A percentile compares a stretch with the other conserved stretches of the same genome.
Conservation (phyloP, 1,284 basidiomycete genomes). For the Taiwanofungus camphoratus region DNA sequence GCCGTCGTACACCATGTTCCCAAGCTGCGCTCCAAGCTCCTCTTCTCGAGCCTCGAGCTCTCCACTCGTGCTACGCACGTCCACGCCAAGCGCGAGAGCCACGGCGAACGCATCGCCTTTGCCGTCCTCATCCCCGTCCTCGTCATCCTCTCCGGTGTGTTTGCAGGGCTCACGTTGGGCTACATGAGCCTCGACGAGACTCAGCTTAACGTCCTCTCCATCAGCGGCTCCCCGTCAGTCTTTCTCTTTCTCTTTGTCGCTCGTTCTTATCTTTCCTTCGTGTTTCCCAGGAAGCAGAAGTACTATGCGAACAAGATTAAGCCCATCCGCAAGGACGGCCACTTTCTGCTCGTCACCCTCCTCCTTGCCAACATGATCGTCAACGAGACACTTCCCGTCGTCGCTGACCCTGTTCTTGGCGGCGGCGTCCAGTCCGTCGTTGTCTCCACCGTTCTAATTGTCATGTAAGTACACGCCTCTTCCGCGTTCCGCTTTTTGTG, state of each 20-base stretch:
- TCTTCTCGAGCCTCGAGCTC: slow-evolving; percentile 1
- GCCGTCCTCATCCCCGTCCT: slow-evolving; percentile 54
- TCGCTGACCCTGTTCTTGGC: slow-evolving; percentile 83
- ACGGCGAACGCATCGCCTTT: slow-evolving; percentile 37
- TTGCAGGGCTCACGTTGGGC: slow-evolving; percentile 77
- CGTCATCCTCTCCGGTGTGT: slow-evolving; percentile 56
- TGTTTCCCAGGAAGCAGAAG: slow-evolving; percentile 57
- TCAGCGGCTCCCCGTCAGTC: slow-evolving; percentile 76
- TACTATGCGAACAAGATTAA: slow-evolving; percentile 80
- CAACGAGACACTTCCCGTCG: slow-evolving; percentile 89
- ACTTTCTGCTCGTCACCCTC: slow-evolving; percentile 78
- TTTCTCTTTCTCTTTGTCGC: not conserved
- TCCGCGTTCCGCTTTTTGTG: not conserved
- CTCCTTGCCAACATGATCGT: slow-evolving; percentile 86
- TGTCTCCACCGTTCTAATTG: slow-evolving; percentile 81
- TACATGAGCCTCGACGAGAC: slow-evolving; percentile 95
- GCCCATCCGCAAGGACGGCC: slow-evolving; percentile 82
- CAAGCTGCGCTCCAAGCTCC: slow-evolving; percentile 24
- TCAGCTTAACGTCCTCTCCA: slow-evolving; percentile 81
- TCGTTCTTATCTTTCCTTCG: not conserved
- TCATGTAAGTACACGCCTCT: slow-evolving; percentile 56
- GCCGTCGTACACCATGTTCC: slow-evolving; percentile 41
- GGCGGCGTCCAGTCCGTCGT: slow-evolving; percentile 79
- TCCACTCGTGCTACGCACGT: slow-evolving; percentile 10
- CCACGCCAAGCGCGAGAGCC: slow-evolving; percentile 26